Evolutionary conservation across 108 stramenopile genomes (phyloP).

Genomic region (Phaeodactylum tricornutum): DNA sequence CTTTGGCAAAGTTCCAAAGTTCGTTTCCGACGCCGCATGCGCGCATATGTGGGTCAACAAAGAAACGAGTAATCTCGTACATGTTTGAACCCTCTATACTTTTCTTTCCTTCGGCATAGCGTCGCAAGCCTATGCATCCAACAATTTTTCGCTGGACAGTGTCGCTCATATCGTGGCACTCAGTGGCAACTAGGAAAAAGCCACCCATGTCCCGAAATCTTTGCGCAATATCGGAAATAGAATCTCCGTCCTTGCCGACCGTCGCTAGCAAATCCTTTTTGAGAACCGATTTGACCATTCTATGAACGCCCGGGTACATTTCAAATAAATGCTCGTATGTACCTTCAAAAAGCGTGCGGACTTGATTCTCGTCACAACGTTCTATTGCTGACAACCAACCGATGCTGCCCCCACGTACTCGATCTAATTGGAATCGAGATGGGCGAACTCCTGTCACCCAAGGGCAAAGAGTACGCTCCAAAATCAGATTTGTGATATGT

Average conservation of each 20-base stretch:
- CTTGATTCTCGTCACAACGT: conserved; percentile 18
- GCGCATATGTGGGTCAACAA: conserved; percentile 37
- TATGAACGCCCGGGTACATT: conserved; percentile 47
- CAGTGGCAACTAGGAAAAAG: conserved; percentile 35
- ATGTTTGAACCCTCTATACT: conserved; percentile 5
- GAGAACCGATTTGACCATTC: conserved; percentile 55
- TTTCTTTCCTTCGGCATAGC: neutral
- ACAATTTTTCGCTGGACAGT: neutral
- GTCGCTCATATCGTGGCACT: neutral
- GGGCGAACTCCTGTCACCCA: neutral
- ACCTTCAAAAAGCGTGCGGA: conserved; percentile 33
- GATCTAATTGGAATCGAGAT: neutral
- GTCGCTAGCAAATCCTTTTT: conserved; percentile 35
- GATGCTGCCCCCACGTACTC: neutral
- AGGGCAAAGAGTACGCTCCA: neutral
- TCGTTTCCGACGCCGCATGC: conserved; percentile 43
- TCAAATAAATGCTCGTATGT: conserved; percentile 39
- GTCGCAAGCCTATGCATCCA: neutral
- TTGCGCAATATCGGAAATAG: conserved; percentile 13
- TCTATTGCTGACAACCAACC: conserved; percentile 12
- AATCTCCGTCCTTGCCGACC: neutral
- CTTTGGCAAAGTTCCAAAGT: conserved; percentile 31
- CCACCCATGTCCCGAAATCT: conserved; percentile 26
- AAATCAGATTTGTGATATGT: neutral
- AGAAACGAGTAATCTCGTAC: conserved; percentile 53